A percentile compares a stretch with the other conserved stretches of the same genome.
These are phyloP conservation scores for Grifola frondosa DNA, from an alignment of 1,284 basidiomycete genomes.

Conservation along the genomic window DNA sequence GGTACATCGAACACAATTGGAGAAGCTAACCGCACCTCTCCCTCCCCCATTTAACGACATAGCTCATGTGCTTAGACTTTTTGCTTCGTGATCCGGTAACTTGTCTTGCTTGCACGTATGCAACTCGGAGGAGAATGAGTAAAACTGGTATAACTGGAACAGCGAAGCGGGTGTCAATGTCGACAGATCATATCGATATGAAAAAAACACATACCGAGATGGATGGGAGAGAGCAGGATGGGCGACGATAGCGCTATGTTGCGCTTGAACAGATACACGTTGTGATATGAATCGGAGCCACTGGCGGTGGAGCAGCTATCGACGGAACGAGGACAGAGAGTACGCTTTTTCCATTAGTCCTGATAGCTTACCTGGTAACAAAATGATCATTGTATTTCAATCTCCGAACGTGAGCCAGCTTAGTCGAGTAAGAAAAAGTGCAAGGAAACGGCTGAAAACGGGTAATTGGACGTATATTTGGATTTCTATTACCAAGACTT, in stretches of 20 bases:
- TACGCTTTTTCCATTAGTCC: too few species aligned
- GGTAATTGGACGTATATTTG: too few species aligned
- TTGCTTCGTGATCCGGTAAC: conserved; percentile 20
- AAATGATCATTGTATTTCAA: too few species aligned
- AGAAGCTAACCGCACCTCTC: conserved; percentile 42
- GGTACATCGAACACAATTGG: conserved; percentile 12
- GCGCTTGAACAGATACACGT: conserved; percentile 12
- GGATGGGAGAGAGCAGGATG: conserved; percentile 26
- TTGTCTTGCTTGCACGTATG: conserved; percentile 29
- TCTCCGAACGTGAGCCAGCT: too few species aligned
- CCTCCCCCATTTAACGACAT: conserved; percentile 65
- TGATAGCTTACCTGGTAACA: too few species aligned
- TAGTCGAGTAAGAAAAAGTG: too few species aligned
- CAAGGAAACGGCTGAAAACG: too few species aligned
- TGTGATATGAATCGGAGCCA: background rate
- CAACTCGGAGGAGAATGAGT: conserved; percentile 34
- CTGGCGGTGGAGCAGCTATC: background rate
- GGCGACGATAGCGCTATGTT: conserved; percentile 14
- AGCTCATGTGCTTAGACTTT: conserved; percentile 38
- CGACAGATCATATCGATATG: conserved; percentile 1
- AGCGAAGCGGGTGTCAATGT: conserved; percentile 13
- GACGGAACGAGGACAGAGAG: background rate
- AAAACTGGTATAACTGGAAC: conserved; percentile 26
- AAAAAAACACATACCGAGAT: conserved; percentile 22
- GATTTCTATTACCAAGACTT: conserved; percentile 10